A percentile compares a stretch with the other conserved stretches of the same genome.
Conservation (phyloP, 192 early-diverging fungal genomes). For the Linnemannia hyalina region DNA sequence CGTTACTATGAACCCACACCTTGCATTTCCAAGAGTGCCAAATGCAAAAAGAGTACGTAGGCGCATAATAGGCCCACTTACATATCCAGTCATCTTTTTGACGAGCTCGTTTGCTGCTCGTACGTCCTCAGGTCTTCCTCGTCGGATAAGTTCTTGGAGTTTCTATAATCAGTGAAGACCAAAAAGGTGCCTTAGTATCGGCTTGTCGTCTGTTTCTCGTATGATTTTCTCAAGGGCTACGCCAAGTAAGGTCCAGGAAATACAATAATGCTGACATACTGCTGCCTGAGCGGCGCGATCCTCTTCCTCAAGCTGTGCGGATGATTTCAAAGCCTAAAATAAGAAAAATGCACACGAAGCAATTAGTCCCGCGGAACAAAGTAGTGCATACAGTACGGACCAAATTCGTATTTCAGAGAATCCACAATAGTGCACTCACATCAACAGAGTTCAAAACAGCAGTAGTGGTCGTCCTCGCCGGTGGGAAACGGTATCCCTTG, state of each 20-base stretch:
- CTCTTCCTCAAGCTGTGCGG: constrained; percentile 95
- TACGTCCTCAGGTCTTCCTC: constrained; percentile 93
- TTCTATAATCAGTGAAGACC: constrained; percentile 65
- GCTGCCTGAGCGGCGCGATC: constrained; percentile 88
- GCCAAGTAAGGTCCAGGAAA: background rate
- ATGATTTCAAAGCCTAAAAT: constrained; percentile 83
- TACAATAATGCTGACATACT: constrained; percentile 58
- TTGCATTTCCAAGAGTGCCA: no score
- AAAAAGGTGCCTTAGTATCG: background rate
- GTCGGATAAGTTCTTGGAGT: constrained; percentile 95
- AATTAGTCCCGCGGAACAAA: constrained; percentile 28
- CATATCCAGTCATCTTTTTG: constrained; percentile 98
- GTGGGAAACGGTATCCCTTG: constrained; percentile 90
- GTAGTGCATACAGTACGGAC: background rate
- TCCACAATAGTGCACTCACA: constrained; percentile 26
- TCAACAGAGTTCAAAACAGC: constrained; percentile 73
- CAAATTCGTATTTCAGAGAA: background rate
- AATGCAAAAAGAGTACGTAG: background rate
- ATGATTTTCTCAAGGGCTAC: no score
- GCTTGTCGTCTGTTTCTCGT: no score
- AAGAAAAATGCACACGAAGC: constrained; percentile 8
- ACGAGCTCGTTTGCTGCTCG: constrained; percentile 97
- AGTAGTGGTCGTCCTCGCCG: constrained; percentile 68
- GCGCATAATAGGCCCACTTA: constrained; percentile 42
- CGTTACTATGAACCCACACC: no score